phyloP scores from a whole-genome alignment of 164 flowering plant species.

The Amborella trichopoda region DNA sequence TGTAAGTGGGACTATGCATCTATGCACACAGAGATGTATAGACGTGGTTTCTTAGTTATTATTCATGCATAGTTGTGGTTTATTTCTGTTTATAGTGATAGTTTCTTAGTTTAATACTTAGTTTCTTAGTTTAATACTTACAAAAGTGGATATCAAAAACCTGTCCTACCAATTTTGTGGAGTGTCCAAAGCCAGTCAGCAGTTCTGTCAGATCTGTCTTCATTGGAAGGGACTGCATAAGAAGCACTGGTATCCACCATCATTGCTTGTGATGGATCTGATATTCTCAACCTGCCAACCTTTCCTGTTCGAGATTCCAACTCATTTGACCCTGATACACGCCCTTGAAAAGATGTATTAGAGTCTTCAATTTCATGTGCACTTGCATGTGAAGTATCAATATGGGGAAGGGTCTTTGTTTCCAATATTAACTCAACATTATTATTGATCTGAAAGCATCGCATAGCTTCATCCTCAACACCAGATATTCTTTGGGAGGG shows the following conservation, averaged over 20 bases:
- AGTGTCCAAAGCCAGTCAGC: slow-evolving; percentile 98
- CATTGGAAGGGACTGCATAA: slow-evolving; percentile 24
- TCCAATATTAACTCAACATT: slow-evolving; percentile 61
- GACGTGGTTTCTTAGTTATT: too few species aligned
- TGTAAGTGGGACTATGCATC: too few species aligned
- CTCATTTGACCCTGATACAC: slow-evolving; percentile 12
- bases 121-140: too few species aligned
- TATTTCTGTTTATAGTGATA: too few species aligned
- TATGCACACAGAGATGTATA: too few species aligned
- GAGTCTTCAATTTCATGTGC: slow-evolving; percentile 31
- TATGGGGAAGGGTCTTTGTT: slow-evolving; percentile 25
- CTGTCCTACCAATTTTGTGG: slow-evolving; percentile 60
- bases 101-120: too few species aligned
- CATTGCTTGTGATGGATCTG: slow-evolving; percentile 36
- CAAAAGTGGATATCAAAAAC: not conserved
- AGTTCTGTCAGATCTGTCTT: slow-evolving; percentile 54
- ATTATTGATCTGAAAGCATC: slow-evolving; percentile 58
- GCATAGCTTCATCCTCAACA: slow-evolving; percentile 39
- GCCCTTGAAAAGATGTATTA: slow-evolving; percentile 15
- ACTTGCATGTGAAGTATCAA: slow-evolving; percentile 11
- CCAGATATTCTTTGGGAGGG: slow-evolving; percentile 20
- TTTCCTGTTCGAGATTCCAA: slow-evolving; percentile 21
- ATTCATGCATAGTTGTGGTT: too few species aligned
- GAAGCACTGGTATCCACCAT: slow-evolving; percentile 18
- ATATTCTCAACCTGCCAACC: slow-evolving; percentile 31